A percentile compares a stretch with the other conserved stretches of the same genome.
Evolutionary conservation across 129 eudicot species (phyloP).

Genomic region (Artemisia argyi): DNA sequence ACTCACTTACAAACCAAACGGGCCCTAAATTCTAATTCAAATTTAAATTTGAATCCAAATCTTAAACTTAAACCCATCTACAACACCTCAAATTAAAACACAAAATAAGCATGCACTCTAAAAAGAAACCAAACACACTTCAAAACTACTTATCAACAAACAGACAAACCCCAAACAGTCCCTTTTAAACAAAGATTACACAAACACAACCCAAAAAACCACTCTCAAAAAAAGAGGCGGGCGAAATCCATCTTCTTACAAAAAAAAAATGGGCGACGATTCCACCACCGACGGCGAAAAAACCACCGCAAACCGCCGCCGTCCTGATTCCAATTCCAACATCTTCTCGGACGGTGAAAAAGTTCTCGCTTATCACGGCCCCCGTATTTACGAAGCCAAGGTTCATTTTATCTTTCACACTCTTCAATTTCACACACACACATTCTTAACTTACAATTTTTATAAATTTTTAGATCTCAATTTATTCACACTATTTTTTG

Average conservation of each 20-base stretch:
- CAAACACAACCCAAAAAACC: conserved; percentile 15
- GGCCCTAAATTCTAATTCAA: too few species aligned
- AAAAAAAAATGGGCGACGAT: conserved; percentile 61
- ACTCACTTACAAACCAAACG: too few species aligned
- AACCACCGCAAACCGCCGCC: conserved; percentile 59
- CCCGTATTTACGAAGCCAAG: conserved; percentile 85
- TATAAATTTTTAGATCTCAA: conserved; percentile 3
- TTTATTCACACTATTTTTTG: neutral
- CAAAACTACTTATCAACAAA: too few species aligned
- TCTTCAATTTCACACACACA: neutral
- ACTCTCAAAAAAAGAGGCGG: conserved; percentile 45
- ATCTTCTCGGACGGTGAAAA: conserved; percentile 71
- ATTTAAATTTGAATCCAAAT: too few species aligned
- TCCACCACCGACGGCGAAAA: conserved; percentile 77
- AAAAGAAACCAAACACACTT: too few species aligned
- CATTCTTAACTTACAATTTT: too few species aligned
- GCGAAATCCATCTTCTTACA: conserved; percentile 18
- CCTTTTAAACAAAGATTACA: too few species aligned
- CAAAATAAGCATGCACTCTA: too few species aligned
- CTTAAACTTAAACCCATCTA: too few species aligned
- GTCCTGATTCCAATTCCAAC: conserved; percentile 48
- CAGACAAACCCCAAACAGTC: too few species aligned
- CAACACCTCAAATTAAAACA: too few species aligned
- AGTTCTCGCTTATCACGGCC: conserved; percentile 85
- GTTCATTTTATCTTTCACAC: conserved; percentile 24